Evolutionary conservation across 345 rosid species (phyloP), one percentile per base, ranked within the genome.

Genomic region (Heritiera littoralis): DNA sequence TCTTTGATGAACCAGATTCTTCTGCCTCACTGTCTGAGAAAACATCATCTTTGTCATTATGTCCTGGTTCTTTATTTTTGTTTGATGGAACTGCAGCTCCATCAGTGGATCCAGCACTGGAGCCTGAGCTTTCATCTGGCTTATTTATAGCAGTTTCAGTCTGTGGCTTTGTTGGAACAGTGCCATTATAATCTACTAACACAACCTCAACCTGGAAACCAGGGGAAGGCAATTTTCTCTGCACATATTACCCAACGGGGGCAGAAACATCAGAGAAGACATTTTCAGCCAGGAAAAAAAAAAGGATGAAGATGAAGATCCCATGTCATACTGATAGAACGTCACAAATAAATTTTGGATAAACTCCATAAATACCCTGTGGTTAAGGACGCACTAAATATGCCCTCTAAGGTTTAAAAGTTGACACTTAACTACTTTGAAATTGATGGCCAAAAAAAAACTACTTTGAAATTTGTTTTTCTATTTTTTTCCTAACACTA

Each of bases 201-300:
- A 90, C 96, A 41, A 93, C 92, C 86, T 93, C 97, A 9, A 93
- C 91, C 84, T 90, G 93, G 77, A 93, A 93, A 56, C 95, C 97
- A 5, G 97, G 94, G 3, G 96, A 93, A 40, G 96, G 94, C 83
- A 91, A 87, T 83, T 93, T 93, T 83, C 97, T 88, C 97, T 93
- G 92, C 80, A 83, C 55, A 77, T 2, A 70, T 17, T 48, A 68
- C 38, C 41, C 67, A 61, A 56, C 51, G 20, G 66, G 74, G 45
- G 60, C 59, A 2, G 79, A 45, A 73, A 67, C 40, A 48, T 40
- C 52, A 65, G 9, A n/a, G 17, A 40, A 46, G 10, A 56, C 9
- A 38, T 67, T 40, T 54, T 54, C 14, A 8, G 32, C 23, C 35
- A 64, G 41, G 35, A 67, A n/a, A 49, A 41, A 76, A 46, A 35